phyloP scores from a whole-genome alignment of 208 protist species.

The Leishmania tropica region DNA sequence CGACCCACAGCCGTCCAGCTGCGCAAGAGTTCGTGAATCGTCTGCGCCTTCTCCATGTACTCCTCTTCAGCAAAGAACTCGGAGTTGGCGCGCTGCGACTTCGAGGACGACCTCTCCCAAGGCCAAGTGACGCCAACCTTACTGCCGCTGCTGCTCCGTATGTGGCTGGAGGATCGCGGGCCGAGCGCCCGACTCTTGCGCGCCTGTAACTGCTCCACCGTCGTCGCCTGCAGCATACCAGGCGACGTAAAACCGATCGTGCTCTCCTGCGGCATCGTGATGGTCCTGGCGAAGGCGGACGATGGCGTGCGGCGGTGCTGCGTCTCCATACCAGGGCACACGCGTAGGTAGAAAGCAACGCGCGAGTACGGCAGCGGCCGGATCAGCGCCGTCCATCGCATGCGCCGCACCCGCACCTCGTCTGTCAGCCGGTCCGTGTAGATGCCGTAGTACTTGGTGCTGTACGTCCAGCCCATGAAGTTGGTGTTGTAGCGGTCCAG shows the following conservation, averaged over 20 bases:
- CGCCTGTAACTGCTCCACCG: slow-evolving; percentile 30
- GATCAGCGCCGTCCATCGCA: slow-evolving; percentile 70
- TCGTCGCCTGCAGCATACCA: slow-evolving; percentile 37
- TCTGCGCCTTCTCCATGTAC: slow-evolving; percentile 18
- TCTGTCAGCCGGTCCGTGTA: slow-evolving; percentile 47
- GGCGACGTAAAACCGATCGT: slow-evolving; percentile 34
- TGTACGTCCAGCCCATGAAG: slow-evolving; percentile 84
- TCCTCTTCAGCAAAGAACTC: slow-evolving; percentile 46
- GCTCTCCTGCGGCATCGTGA: slow-evolving; percentile 19
- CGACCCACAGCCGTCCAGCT: slow-evolving; percentile 32
- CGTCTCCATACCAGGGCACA: slow-evolving; percentile 55
- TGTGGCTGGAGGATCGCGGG: slow-evolving; percentile 9
- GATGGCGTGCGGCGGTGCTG: slow-evolving; percentile 17
- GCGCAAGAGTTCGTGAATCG: slow-evolving; percentile 33
- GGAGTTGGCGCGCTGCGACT: slow-evolving; percentile 5
- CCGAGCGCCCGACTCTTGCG: slow-evolving; percentile 5
- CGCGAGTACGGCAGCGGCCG: slow-evolving; percentile 52
- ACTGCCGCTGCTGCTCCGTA: slow-evolving; percentile 14
- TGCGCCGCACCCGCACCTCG: slow-evolving; percentile 57
- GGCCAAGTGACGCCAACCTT: slow-evolving; percentile 5
- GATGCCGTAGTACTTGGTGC: slow-evolving; percentile 66
- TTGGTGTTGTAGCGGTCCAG: slow-evolving; percentile 71
- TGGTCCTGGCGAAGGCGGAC: slow-evolving; percentile 3
- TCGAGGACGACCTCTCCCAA: slow-evolving; percentile 8
- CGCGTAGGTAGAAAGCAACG: slow-evolving; percentile 43